Percentiles rank a stretch among this genome's conserved stretches.
phyloP scores from a whole-genome alignment of 345 rosid genomes.

The Nasturtium officinale region DNA sequence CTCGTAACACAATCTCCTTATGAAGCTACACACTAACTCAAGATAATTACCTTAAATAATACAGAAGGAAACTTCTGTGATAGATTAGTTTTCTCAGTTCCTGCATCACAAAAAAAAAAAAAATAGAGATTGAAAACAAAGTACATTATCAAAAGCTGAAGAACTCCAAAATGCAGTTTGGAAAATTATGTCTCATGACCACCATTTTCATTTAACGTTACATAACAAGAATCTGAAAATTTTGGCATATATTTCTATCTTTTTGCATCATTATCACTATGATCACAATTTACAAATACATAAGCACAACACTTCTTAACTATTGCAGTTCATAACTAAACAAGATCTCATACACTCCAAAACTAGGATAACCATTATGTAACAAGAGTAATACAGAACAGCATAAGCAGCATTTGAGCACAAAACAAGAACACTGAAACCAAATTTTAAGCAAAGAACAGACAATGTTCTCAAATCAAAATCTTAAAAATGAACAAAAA shows the following conservation, averaged over 20 bases:
- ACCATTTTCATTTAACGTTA: not conserved
- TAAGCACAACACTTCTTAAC: not conserved
- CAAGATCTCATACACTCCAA: not conserved
- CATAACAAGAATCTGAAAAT: not conserved
- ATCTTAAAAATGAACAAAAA: not conserved
- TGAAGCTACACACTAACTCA: not conserved
- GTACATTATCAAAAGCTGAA: not conserved
- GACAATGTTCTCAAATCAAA: constrained; percentile 14
- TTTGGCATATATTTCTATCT: not conserved
- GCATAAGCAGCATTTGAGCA: not conserved
- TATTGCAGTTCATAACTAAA: not conserved
- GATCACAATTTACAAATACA: not conserved
- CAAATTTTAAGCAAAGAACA: not conserved
- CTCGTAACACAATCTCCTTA: not conserved
- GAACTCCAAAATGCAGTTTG: not conserved
- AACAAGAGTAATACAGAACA: not conserved
- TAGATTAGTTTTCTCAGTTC: constrained; percentile 31
- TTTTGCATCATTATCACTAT: not conserved
- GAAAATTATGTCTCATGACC: not conserved
- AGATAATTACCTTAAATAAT: constrained; percentile 5
- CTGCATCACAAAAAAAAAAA: constrained; percentile 34
- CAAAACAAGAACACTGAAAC: constrained; percentile 4
- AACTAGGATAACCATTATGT: not conserved
- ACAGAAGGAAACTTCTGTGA: constrained; percentile 13
- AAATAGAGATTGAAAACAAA: not conserved